phyloP scores from a whole-genome alignment of 176 grass and related monocot species.

The Alopecurus myosuroides region DNA sequence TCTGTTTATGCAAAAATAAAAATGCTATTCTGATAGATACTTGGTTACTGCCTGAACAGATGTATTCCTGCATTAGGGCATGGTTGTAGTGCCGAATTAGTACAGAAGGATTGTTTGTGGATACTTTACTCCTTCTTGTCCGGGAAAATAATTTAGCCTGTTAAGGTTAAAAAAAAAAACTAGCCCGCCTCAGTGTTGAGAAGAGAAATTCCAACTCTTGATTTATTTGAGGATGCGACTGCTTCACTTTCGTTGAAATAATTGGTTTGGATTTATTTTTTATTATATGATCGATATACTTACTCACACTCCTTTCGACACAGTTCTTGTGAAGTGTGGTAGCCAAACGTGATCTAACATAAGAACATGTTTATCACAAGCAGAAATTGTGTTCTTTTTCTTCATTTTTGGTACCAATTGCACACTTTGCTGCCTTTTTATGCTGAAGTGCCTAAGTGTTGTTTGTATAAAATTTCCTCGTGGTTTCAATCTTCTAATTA shows the following conservation, averaged over 20 bases:
- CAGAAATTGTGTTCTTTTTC: not conserved
- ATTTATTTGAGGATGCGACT: not conserved
- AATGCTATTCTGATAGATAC: not conserved
- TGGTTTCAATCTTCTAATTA: not conserved
- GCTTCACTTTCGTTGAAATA: not conserved
- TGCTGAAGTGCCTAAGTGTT: not conserved
- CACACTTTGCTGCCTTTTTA: not conserved
- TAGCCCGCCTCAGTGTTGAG: not conserved
- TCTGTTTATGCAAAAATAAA: not conserved
- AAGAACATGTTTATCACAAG: not conserved
- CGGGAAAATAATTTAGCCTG: not conserved
- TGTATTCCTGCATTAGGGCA: not conserved
- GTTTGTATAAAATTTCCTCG: not conserved
- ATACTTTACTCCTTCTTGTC: not conserved
- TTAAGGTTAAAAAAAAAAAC: too few species aligned
- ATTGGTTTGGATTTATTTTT: not conserved
- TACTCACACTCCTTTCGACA: not conserved
- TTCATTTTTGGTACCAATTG: not conserved
- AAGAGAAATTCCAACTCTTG: not conserved
- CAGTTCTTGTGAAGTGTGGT: not conserved
- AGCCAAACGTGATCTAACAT: not conserved
- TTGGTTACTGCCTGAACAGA: not conserved
- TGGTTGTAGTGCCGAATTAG: not conserved
- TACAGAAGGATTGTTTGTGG: not conserved
- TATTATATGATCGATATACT: not conserved